phyloP scores from a whole-genome alignment of 148 eudicot species.

The Rhododendron ferrugineum region DNA sequence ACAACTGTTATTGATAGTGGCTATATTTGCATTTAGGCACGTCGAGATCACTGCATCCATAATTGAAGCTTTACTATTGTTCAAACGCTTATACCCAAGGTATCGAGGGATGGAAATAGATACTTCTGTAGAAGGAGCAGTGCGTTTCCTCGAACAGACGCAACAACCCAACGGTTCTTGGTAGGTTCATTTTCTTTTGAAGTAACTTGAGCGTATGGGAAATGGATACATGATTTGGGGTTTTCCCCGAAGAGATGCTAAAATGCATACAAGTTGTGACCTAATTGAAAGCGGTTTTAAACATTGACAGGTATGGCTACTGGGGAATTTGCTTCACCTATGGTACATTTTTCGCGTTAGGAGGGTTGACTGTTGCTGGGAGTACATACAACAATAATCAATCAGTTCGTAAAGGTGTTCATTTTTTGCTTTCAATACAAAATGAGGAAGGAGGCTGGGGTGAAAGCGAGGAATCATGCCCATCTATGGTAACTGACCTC shows the following conservation, averaged over 20 bases:
- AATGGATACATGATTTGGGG: not conserved
- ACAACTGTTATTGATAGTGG: not conserved
- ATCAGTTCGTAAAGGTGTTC: constrained; percentile 28
- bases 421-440: constrained; percentile 19
- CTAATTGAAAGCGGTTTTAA: not conserved
- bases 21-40: not conserved
- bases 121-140: not conserved
- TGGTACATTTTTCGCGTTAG: constrained; percentile 25
- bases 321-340: constrained; percentile 41
- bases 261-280: constrained; percentile 12
- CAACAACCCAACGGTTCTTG: not conserved
- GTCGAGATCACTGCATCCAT: not conserved
- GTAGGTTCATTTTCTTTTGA: constrained; percentile 10
- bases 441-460: constrained; percentile 45
- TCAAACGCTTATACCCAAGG: not conserved
- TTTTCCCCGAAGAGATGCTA: not conserved
- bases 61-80: not conserved
- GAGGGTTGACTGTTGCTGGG: constrained; percentile 25
- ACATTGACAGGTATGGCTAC: constrained; percentile 31
- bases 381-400: constrained; percentile 24
- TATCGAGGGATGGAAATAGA: not conserved
- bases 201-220: not conserved
- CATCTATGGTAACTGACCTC: constrained; percentile 13
- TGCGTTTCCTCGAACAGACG: not conserved
- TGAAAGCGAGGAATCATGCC: constrained; percentile 27